Evolutionary conservation across 345 rosid genomes (phyloP), one percentile per base, ranked within the genome.

Genomic region (Euphorbia lathyris): DNA sequence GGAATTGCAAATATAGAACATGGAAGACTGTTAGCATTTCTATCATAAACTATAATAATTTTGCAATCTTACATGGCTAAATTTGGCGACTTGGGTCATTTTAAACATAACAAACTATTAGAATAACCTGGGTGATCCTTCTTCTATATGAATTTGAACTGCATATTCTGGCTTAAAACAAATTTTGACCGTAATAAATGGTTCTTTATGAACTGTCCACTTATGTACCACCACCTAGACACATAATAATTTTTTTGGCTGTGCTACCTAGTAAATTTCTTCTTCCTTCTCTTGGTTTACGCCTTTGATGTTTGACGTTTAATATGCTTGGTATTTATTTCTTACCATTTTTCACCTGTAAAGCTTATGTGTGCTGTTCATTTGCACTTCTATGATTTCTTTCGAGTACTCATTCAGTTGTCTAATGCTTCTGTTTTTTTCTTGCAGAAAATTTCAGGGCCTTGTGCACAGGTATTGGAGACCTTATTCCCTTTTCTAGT

Each of bases 391-490:
- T 20, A 25, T n/a, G 13, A 9, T 30, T 25, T 22, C 27, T 32
- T 22, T 38, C 6, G 29, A 29, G 12, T 17, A 57, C 5, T 56
- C 65, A 38, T 17, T 48, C 62, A 2, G 0, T 63, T 81, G 67
- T 42, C 74, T 82, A 63, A 83, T 65, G 23, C 60, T 52, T 22
- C 5, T 12, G 26, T 43, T 72, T 16, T 40, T 71, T 20, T 17
- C 77, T 72, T 82, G 80, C 97, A 95, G 99, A 86, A 83, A 95
- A 95, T 83, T 95, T 95, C 84, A 86, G 98, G 84, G 89, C 97
- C 36, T 79, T 92, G 82, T 95, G 97, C 87, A 92, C 97, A 83
- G 97, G 97, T 94, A 84, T 73, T 42, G 84, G 62, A 40, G 14
- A 10, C 52, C 51, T 42, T 61, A 23, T 40, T 72, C 66, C 22